These are phyloP conservation scores for Chionographis japonica DNA, from an alignment of 106 monocot genomes.

Conservation along the genomic window DNA sequence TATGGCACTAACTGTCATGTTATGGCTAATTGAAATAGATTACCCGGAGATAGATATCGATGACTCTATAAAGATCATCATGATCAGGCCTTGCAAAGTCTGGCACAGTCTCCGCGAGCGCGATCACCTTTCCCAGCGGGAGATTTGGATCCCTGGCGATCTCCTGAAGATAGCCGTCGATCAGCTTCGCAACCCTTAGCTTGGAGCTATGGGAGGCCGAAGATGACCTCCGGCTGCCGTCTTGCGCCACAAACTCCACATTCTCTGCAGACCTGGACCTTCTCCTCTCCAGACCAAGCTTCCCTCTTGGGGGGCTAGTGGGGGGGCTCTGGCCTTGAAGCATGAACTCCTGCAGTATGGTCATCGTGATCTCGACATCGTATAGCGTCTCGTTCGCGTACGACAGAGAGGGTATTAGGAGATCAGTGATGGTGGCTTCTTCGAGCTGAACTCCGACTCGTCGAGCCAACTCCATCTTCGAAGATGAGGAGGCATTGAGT, in stretches of 20 bases:
- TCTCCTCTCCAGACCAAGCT: slow-evolving; percentile 23
- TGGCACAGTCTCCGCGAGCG: slow-evolving; percentile 60
- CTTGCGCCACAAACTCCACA: slow-evolving; percentile 43
- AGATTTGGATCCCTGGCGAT: slow-evolving; percentile 56
- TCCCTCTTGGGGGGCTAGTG: slow-evolving; percentile 41
- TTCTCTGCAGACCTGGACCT: slow-evolving; percentile 61
- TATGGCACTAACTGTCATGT: neutral
- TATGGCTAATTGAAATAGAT: neutral
- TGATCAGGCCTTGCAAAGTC: slow-evolving; percentile 74
- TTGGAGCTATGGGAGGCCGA: slow-evolving; percentile 61
- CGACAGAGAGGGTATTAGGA: slow-evolving; percentile 43
- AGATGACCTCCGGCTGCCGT: slow-evolving; percentile 52
- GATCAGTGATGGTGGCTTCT: slow-evolving; percentile 48
- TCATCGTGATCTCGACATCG: slow-evolving; percentile 63
- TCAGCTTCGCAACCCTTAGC: slow-evolving; percentile 63
- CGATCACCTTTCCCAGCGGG: slow-evolving; percentile 54
- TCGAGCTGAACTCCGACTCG: slow-evolving; percentile 60
- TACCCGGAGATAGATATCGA: slow-evolving; percentile 79
- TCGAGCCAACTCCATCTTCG: slow-evolving; percentile 51
- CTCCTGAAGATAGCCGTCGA: slow-evolving; percentile 66
- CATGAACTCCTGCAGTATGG: slow-evolving; percentile 74
- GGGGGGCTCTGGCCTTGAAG: slow-evolving; percentile 52
- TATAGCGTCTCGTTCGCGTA: slow-evolving; percentile 24
- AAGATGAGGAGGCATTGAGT: slow-evolving; percentile 28
- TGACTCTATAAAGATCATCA: slow-evolving; percentile 73